Evolutionary conservation across 768 basidiomycete species (phyloP).

Genomic region (Leccinum subtestaceum): DNA sequence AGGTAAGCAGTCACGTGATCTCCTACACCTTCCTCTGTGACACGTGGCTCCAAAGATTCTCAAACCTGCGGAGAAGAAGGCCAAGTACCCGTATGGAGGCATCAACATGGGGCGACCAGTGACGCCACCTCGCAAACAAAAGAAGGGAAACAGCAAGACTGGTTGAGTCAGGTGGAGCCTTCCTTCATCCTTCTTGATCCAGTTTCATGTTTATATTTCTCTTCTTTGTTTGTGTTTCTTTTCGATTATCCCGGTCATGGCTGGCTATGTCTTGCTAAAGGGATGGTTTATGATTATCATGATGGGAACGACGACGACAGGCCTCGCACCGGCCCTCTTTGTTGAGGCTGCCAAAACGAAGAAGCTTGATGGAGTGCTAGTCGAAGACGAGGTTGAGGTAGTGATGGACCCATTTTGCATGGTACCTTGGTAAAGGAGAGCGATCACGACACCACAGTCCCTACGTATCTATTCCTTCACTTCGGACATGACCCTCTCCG

Average conservation of each 20-base stretch:
- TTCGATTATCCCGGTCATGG: slow-evolving; percentile 23
- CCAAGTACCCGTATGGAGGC: slow-evolving; percentile 86
- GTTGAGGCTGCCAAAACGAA: slow-evolving; percentile 13
- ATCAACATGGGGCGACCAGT: slow-evolving; percentile 86
- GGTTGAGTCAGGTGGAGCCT: slow-evolving; percentile 33
- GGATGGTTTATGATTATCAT: slow-evolving; percentile 18
- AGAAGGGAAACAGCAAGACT: slow-evolving; percentile 90
- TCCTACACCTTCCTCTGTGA: not conserved
- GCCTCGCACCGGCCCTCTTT: slow-evolving; percentile 11
- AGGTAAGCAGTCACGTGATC: slow-evolving; percentile 50
- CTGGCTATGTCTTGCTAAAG: slow-evolving; percentile 30
- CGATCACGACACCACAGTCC: slow-evolving; percentile 22
- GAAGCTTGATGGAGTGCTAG: slow-evolving; percentile 13
- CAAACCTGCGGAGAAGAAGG: slow-evolving; percentile 99
- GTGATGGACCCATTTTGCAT: slow-evolving; percentile 24
- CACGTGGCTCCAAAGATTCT: slow-evolving; percentile 61
- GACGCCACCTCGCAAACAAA: slow-evolving; percentile 95
- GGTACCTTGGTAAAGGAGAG: slow-evolving; percentile 23
- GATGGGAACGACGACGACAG: slow-evolving; percentile 20
- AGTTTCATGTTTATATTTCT: slow-evolving; percentile 30
- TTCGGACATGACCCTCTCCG: slow-evolving; percentile 23
- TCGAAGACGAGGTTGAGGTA: slow-evolving; percentile 13
- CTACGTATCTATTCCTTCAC: slow-evolving; percentile 34
- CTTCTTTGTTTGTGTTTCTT: slow-evolving; percentile 25
- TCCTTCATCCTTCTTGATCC: slow-evolving; percentile 28